phyloP scores from a whole-genome alignment of 2,329 filamentous ascomycete genomes.

The Shiraia sp. region DNA sequence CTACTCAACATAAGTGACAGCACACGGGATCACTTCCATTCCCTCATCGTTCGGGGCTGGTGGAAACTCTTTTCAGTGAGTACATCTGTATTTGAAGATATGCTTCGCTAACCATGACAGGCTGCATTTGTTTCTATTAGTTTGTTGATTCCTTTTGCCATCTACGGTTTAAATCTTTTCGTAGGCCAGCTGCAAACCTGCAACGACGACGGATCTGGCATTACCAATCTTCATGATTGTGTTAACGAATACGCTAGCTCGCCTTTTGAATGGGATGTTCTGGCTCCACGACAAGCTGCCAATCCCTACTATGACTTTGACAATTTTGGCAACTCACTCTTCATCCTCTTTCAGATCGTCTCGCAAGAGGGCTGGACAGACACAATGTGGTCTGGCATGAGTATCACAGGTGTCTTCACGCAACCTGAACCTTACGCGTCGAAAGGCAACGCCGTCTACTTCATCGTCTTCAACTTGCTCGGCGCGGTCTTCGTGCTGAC shows the following conservation, averaged over 20 bases:
- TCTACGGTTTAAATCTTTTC: constrained; percentile 93
- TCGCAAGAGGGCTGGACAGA: constrained; percentile 98
- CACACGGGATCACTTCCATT: constrained; percentile 94
- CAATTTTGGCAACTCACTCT: constrained; percentile 88
- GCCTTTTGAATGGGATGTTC: constrained; percentile 82
- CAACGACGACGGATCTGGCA: constrained; percentile 68
- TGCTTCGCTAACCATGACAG: constrained; percentile 33
- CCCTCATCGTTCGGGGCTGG: constrained; percentile 88
- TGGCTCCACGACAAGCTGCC: constrained; percentile 77
- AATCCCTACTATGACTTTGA: constrained; percentile 93
- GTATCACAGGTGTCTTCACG: constrained; percentile 73
- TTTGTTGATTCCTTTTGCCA: constrained; percentile 92
- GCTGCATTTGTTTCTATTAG: constrained; percentile 93
- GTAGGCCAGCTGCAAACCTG: constrained; percentile 78
- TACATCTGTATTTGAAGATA: constrained; percentile 12
- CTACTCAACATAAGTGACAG: constrained; percentile 96
- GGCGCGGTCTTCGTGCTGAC: constrained; percentile 96
- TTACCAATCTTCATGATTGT: constrained; percentile 70
- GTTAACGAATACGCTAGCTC: constrained; percentile 78
- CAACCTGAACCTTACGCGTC: constrained; percentile 73
- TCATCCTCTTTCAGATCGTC: constrained; percentile 97
- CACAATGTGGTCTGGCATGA: constrained; percentile 83
- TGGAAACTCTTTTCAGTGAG: constrained; percentile 88
- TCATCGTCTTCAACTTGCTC: constrained; percentile 93
- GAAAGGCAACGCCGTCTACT: constrained; percentile 89